Conservation (phyloP, 345 rosid species). For the Dipteronia sinensis region DNA sequence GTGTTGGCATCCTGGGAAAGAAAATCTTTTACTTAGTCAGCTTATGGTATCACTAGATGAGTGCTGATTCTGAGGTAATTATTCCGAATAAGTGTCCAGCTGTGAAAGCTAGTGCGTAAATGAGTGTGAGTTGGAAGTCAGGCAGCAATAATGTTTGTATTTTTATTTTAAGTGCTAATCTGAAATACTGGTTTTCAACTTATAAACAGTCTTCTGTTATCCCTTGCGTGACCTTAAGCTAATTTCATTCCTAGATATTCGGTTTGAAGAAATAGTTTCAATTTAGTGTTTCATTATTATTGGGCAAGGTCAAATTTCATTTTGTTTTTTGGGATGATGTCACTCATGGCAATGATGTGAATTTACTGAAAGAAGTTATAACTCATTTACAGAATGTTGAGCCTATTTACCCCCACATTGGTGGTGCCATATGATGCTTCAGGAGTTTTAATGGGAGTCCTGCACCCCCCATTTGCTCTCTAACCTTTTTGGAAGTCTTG, state of each 20-base stretch:
- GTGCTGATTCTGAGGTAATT: neutral
- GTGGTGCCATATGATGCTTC: neutral
- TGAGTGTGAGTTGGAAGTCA: neutral
- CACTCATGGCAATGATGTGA: neutral
- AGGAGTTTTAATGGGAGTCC: neutral
- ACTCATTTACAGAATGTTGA: neutral
- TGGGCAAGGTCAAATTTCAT: neutral
- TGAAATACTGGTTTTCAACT: neutral
- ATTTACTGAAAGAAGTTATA: neutral
- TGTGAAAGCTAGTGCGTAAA: neutral
- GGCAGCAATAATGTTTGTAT: neutral
- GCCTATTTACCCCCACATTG: neutral
- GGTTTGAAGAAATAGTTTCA: neutral
- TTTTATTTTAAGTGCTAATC: neutral
- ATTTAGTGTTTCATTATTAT: neutral
- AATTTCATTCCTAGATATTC: neutral
- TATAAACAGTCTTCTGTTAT: neutral
- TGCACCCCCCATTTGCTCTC: neutral
- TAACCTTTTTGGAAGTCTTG: neutral
- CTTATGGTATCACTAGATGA: neutral
- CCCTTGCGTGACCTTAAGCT: neutral
- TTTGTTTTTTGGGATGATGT: neutral
- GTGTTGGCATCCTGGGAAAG: neutral
- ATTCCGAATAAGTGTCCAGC: neutral
- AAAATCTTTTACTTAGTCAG: neutral